Percentiles rank a stretch among this genome's conserved stretches.
phyloP scores from a whole-genome alignment of 352 stramenopile genomes.

The Bremia lactucae region DNA sequence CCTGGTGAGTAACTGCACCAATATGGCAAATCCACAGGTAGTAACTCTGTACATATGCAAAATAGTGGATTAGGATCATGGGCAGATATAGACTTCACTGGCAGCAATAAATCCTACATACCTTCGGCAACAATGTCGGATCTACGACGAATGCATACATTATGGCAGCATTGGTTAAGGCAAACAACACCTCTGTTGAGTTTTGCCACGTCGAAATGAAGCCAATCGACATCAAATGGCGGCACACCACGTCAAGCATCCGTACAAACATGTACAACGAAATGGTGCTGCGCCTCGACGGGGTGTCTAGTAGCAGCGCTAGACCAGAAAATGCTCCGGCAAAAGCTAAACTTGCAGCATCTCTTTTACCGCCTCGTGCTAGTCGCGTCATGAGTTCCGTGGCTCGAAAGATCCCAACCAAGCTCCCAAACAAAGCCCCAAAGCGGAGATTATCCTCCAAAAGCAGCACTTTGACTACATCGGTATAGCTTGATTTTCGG shows the following conservation, averaged over 20 bases:
- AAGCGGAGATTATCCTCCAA: constrained; percentile 66
- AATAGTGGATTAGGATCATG: background rate
- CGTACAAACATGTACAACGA: constrained; percentile 81
- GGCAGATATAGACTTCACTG: background rate
- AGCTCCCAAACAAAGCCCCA: constrained; percentile 58
- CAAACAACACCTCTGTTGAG: constrained; percentile 66
- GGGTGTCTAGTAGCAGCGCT: constrained; percentile 61
- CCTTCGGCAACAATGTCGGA: constrained; percentile 58
- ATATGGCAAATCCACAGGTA: constrained; percentile 80
- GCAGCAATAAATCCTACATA: constrained; percentile 7
- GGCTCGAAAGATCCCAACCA: constrained; percentile 63
- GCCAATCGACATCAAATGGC: constrained; percentile 46
- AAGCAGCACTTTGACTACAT: constrained; percentile 57
- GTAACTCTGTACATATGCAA: constrained; percentile 35
- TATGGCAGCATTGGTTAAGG: constrained; percentile 62
- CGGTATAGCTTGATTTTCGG: constrained; percentile 66
- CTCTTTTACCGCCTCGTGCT: constrained; percentile 30
- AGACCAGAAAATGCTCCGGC: constrained; percentile 54
- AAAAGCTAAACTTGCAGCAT: constrained; percentile 56
- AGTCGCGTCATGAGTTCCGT: constrained; percentile 44
- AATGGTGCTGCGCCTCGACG: constrained; percentile 50
- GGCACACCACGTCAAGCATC: constrained; percentile 74
- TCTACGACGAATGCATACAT: constrained; percentile 74
- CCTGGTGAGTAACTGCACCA: constrained; percentile 59
- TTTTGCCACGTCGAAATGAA: constrained; percentile 46